phyloP scores from a whole-genome alignment of 2,329 filamentous ascomycete species.

The Botryosphaeria agaves region DNA sequence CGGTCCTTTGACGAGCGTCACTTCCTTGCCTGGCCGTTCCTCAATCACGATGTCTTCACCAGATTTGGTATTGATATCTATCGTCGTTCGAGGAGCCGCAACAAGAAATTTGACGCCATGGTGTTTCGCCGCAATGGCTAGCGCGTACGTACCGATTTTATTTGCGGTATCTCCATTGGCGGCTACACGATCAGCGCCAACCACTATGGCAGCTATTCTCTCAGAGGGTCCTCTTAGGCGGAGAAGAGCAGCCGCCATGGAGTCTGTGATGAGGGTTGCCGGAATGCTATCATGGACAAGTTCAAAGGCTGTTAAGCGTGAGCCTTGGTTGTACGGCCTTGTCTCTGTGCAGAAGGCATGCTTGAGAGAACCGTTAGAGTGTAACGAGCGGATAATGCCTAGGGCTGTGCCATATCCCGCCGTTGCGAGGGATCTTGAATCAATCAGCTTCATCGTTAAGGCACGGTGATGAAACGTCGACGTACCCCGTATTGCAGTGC shows the following conservation, averaged over 20 bases:
- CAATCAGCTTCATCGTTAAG: too few relatives aligned
- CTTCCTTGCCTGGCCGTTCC: constrained; percentile 62
- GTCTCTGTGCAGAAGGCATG: constrained; percentile 96
- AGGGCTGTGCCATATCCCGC: constrained; percentile 95
- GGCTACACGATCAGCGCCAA: constrained; percentile 87
- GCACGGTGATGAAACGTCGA: too few relatives aligned
- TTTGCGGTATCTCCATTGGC: constrained; percentile 97
- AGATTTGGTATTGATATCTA: constrained; percentile 65
- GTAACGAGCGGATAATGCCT: constrained; percentile 77
- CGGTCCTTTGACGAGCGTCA: constrained; percentile 71
- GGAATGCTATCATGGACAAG: constrained; percentile 89
- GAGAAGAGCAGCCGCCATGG: constrained; percentile 85
- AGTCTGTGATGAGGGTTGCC: constrained; percentile 83
- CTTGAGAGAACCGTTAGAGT: constrained; percentile 45
- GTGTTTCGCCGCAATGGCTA: constrained; percentile 76
- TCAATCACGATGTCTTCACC: constrained; percentile 80
- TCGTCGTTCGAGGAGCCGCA: constrained; percentile 84
- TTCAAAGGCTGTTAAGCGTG: constrained; percentile 86
- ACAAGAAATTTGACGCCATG: constrained; percentile 92
- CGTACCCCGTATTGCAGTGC: constrained; percentile 88
- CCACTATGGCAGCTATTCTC: constrained; percentile 72
- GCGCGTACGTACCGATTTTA: constrained; percentile 89
- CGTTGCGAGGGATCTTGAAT: constrained; percentile 66
- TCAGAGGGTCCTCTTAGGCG: constrained; percentile 38
- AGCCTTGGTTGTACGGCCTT: constrained; percentile 93